Percentiles rank a stretch among this genome's conserved stretches.
These are phyloP conservation scores for Barbatosphaeria neglecta DNA, from an alignment of 495 filamentous ascomycete genomes.

Conservation along the genomic window DNA sequence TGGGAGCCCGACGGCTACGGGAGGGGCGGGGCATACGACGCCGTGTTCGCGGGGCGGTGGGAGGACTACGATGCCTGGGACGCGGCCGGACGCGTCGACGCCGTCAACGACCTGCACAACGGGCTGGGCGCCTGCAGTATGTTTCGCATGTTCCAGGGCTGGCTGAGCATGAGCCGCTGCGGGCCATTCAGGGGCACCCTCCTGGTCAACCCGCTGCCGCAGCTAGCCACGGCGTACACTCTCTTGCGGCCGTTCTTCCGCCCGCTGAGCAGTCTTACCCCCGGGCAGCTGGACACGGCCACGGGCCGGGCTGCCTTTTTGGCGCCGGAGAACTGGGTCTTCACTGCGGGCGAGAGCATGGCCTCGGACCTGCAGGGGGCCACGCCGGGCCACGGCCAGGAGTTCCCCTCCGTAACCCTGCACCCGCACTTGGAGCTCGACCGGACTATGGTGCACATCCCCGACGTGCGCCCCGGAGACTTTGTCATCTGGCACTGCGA, in stretches of 20 bases:
- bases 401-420: conserved; percentile 48
- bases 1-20: conserved; percentile 80
- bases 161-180: conserved; percentile 67
- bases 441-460: conserved; percentile 68
- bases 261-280: conserved; percentile 18
- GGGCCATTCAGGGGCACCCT: conserved; percentile 68
- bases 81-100: conserved; percentile 52
- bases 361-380: conserved; percentile 60
- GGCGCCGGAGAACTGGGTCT: conserved; percentile 33
- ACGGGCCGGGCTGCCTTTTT: conserved; percentile 15
- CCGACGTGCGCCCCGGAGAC: conserved; percentile 67
- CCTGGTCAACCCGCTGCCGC: conserved; percentile 69
- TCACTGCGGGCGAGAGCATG: conserved; percentile 35
- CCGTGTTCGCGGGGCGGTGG: conserved; percentile 66
- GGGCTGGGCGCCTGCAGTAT: conserved; percentile 74
- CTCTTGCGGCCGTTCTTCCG: conserved; percentile 79
- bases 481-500: conserved; percentile 92
- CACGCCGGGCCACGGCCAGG: conserved; percentile 63
- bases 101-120: conserved; percentile 66
- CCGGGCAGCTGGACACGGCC: not conserved
- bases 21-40: conserved; percentile 52
- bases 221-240: conserved; percentile 64
- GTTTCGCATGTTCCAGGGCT: conserved; percentile 82
- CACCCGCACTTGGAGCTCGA: conserved; percentile 71
- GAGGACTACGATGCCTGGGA: conserved; percentile 77